A percentile compares a stretch with the other conserved stretches of the same genome.
Conservation (phyloP, 2,329 filamentous ascomycete species). For the Pestalotiopsis sp. region DNA sequence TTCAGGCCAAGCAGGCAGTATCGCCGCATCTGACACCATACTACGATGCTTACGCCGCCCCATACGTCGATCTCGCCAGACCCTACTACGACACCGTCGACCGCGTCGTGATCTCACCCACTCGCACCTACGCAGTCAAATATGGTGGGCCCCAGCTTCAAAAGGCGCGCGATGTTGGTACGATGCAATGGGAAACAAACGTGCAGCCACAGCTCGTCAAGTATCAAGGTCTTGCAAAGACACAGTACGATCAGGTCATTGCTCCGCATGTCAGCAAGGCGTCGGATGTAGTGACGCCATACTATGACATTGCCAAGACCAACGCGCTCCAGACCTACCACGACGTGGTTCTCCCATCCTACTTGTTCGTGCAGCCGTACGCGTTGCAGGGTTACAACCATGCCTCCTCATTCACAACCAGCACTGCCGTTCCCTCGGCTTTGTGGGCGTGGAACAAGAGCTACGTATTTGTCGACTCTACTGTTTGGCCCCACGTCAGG, state of each 20-base stretch:
- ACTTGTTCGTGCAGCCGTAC: constrained; percentile 75
- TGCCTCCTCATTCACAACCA: constrained; percentile 67
- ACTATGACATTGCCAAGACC: constrained; percentile 68
- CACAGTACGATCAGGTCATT: constrained; percentile 71
- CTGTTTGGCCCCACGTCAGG: constrained; percentile 79
- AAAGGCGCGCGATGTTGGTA: constrained; percentile 66
- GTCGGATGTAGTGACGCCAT: constrained; percentile 64
- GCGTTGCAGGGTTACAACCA: constrained; percentile 68
- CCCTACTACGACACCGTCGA: constrained; percentile 73
- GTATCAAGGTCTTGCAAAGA: constrained; percentile 61
- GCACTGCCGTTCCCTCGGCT: constrained; percentile 72
- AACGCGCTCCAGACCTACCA: constrained; percentile 71
- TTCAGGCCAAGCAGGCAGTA: constrained; percentile 63
- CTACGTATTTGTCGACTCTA: constrained; percentile 71
- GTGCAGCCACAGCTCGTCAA: constrained; percentile 74
- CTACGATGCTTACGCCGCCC: constrained; percentile 81
- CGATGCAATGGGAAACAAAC: constrained; percentile 76
- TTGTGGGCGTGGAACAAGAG: constrained; percentile 72
- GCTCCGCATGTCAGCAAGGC: constrained; percentile 73
- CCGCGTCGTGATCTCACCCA: constrained; percentile 69
- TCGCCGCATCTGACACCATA: constrained; percentile 81
- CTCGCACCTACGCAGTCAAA: constrained; percentile 65
- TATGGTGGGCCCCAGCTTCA: constrained; percentile 76
- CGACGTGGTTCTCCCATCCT: constrained; percentile 74
- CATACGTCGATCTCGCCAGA: constrained; percentile 75